Evolutionary conservation across 2,329 filamentous ascomycete species (phyloP), one percentile per base, ranked within the genome.

Genomic region (Sphaerostilbella broomeana): DNA sequence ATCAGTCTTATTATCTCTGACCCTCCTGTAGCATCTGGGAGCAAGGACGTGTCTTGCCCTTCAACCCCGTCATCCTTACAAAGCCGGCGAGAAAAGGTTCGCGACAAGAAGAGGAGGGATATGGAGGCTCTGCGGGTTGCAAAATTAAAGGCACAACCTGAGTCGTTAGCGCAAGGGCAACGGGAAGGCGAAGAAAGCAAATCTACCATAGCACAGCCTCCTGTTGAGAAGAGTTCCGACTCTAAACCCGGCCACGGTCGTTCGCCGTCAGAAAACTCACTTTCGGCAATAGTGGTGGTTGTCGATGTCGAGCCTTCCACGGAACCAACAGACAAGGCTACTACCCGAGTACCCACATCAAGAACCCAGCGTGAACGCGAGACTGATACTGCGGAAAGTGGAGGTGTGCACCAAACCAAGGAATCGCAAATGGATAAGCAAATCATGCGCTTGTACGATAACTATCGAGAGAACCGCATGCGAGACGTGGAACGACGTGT

Each of bases 401-500:
- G 47, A 11, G 48, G 55, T 12, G 47, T 57, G 9, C 47, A 47
- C 2, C 56, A 60, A 2, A 48, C 49, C 6, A 38, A 49, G 17
- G 25, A 42, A 3, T 47, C 50, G 2, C 38, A 40, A 5, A 50
- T 49, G 16, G 60, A 64, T 34, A 56, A 56, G 39, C 59, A 67
- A 39, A 53, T 66, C 8, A 39, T 62, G 13, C 49, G 53, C 4
- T 57, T 61, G 7, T 67, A 69, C 42, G 63, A 69, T 33, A 57
- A 55, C 4, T 61, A 68, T 19, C 57, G 61, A 8, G 64, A 68
- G 42, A 56, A 61, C 15, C 67, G 63, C 6, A 53, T 69, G 12
- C 60, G 59, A 17, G 71, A 75, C 26, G 65, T 73, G 54, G 69
- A 72, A 46, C 59, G 59, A 9, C 64, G 70, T 1, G 51, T 74